Conservation (phyloP, 345 rosid genomes). For the Lepidium aucheri region DNA sequence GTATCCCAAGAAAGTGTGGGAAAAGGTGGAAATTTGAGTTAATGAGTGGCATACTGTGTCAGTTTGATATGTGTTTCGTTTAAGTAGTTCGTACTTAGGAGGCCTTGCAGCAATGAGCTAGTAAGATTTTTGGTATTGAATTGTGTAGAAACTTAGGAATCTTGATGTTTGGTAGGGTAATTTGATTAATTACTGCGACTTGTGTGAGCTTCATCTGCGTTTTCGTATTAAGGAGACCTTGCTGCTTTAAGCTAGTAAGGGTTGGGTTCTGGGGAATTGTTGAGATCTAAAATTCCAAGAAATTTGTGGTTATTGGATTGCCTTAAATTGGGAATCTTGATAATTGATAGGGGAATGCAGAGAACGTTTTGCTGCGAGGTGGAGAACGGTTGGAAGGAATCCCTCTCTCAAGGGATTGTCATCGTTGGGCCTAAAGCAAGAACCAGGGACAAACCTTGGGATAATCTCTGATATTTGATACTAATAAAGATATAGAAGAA, state of each 20-base stretch:
- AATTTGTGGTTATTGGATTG: constrained; percentile 51
- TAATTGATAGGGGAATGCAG: constrained; percentile 99
- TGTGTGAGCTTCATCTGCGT: not conserved
- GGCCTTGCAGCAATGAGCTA: not conserved
- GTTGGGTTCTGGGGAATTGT: constrained; percentile 32
- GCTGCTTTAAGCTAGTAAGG: constrained; percentile 49
- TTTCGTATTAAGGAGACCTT: not conserved
- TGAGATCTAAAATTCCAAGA: constrained; percentile 38
- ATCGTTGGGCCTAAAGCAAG: constrained; percentile 80
- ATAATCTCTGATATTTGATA: constrained; percentile 31
- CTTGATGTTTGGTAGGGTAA: not conserved
- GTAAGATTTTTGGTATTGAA: not conserved
- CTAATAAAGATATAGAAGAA: not conserved
- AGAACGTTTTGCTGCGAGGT: constrained; percentile 58
- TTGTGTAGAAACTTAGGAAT: not conserved
- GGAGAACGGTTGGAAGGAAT: constrained; percentile 78
- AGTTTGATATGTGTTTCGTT: not conserved
- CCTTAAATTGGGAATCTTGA: constrained; percentile 72
- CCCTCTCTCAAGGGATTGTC: constrained; percentile 78
- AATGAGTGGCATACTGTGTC: not conserved
- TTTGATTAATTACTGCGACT: not conserved
- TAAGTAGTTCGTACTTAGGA: not conserved
- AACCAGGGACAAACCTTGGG: constrained; percentile 65
- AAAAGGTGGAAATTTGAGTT: not conserved
- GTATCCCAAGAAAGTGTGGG: not conserved